phyloP scores from a whole-genome alignment of 371 early-diverging fungal species.

The Quaeritorhiza haematococci region DNA sequence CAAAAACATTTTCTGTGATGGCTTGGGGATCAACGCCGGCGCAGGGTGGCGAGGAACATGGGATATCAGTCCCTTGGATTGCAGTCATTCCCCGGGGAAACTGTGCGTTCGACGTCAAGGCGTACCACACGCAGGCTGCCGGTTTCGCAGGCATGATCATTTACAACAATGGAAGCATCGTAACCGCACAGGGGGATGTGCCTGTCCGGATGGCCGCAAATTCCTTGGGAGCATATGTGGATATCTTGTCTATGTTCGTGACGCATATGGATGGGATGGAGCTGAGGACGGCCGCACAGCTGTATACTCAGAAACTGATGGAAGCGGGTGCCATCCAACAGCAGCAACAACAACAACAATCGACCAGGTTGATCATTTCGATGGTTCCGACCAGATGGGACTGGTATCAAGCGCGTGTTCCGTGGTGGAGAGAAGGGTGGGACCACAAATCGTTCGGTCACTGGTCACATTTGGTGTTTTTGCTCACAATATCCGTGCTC shows the following conservation, averaged over 20 bases:
- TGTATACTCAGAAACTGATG: not conserved
- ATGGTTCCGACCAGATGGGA: no score
- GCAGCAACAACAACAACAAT: no score
- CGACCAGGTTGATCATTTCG: no score
- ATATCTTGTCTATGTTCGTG: constrained; percentile 22
- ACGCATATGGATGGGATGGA: constrained; percentile 15
- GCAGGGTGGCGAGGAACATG: no score
- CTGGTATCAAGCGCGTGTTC: no score
- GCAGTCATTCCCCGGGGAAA: constrained; percentile 30
- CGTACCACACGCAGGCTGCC: constrained; percentile 26
- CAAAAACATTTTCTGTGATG: no score
- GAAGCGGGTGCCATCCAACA: no score
- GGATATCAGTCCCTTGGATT: constrained; percentile 7
- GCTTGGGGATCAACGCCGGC: no score
- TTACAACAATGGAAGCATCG: constrained; percentile 22
- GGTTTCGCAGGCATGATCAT: constrained; percentile 30
- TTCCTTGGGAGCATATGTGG: constrained; percentile 10
- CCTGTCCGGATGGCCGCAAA: constrained; percentile 24
- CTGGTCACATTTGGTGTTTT: no score
- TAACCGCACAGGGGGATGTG: constrained; percentile 6
- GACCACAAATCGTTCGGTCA: no score
- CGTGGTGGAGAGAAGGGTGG: no score
- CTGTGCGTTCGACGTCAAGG: constrained; percentile 37
- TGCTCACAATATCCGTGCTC: constrained; percentile 8
- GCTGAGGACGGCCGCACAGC: not conserved